Percentiles rank a stretch among this genome's conserved stretches.
Conservation (phyloP, 139 green algal species). For the Desmodesmus armatus region DNA sequence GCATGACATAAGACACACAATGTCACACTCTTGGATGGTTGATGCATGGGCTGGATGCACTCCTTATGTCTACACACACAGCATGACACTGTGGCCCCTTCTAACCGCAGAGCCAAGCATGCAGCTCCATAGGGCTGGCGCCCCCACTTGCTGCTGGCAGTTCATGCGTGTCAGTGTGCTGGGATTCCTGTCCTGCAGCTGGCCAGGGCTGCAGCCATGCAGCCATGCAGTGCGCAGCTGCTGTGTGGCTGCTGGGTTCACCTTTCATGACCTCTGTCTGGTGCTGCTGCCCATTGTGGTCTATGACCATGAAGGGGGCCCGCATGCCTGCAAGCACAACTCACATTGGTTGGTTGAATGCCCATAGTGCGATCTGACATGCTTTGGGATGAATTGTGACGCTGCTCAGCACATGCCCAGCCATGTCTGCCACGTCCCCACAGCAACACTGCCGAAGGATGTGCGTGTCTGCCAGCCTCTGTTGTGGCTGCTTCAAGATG, state of each 20-base stretch:
- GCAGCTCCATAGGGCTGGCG: neutral
- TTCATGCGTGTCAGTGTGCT: neutral
- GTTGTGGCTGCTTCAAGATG: no score
- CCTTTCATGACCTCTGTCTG: constrained; percentile 8
- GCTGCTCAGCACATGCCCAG: no score
- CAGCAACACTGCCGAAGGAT: no score
- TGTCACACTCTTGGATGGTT: neutral
- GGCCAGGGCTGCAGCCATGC: neutral
- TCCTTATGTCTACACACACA: neutral
- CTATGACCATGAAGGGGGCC: constrained; percentile 5
- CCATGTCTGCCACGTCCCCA: no score
- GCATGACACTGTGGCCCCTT: neutral
- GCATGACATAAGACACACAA: neutral
- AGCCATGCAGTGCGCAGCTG: no score
- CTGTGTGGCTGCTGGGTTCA: no score
- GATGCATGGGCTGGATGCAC: no score
- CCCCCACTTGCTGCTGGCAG: neutral
- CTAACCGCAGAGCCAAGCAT: neutral
- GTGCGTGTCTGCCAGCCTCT: no score
- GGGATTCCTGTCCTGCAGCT: neutral
- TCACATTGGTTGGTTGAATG: no score
- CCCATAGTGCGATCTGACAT: no score
- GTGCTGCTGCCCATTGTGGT: constrained; percentile 32
- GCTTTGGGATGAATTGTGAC: no score
- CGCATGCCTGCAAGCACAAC: neutral